These are phyloP conservation scores for Apophysomyces elegans DNA, from an alignment of 371 early-diverging fungal species.

Conservation along the genomic window DNA sequence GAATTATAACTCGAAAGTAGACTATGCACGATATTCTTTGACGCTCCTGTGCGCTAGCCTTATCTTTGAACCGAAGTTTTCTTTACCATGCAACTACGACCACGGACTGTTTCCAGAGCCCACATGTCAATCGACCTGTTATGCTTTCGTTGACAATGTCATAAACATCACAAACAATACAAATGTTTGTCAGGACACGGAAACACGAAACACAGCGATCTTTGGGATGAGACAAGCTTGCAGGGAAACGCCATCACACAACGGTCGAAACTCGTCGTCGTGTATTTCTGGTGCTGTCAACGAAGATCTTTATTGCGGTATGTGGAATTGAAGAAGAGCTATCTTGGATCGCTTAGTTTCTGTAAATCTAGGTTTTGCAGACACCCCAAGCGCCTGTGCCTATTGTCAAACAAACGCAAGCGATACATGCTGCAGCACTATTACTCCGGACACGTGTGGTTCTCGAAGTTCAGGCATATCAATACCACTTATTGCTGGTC, in stretches of 20 bases:
- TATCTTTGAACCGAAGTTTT: conserved; percentile 36
- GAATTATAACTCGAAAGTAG: conserved; percentile 24
- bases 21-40: conserved; percentile 51
- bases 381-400: conserved; percentile 24
- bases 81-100: conserved; percentile 45
- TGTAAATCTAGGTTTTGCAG: conserved; percentile 1
- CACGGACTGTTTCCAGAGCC: conserved; percentile 35
- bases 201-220: conserved; percentile 13
- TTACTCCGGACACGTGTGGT: conserved; percentile 13
- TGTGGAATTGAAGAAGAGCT: conserved; percentile 7
- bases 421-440: conserved; percentile 39
- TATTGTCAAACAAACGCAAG: conserved; percentile 34
- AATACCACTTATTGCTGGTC: conserved; percentile 22
- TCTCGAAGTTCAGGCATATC: conserved; percentile 3
- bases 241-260: conserved; percentile 22
- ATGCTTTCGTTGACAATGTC: conserved; percentile 37
- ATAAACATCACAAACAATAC: conserved; percentile 29
- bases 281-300: conserved; percentile 46
- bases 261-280: conserved; percentile 22
- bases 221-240: background rate
- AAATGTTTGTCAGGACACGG: conserved; percentile 32
- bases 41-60: conserved; percentile 39
- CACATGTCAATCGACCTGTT: conserved; percentile 45
- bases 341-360: background rate
- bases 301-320: conserved; percentile 50